These are phyloP conservation scores for Bruguiera sexangula DNA, from an alignment of 345 rosid genomes.

Conservation along the genomic window DNA sequence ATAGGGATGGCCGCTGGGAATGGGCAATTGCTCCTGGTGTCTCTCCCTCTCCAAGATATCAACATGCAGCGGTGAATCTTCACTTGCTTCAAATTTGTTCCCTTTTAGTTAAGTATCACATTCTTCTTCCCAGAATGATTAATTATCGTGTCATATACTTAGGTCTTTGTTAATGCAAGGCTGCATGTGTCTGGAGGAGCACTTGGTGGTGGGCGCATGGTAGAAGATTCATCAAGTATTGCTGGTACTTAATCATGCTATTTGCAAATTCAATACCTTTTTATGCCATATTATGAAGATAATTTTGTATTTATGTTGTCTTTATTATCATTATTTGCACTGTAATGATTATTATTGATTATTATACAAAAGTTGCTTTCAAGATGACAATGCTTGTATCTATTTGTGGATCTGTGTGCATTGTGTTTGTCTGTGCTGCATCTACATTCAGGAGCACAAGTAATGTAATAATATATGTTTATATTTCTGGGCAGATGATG, in stretches of 20 bases:
- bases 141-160: conserved; percentile 19
- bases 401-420: too few relatives aligned
- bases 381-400: too few relatives aligned
- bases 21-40: conserved; percentile 99
- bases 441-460: too few relatives aligned
- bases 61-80: conserved; percentile 94
- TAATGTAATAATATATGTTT: too few relatives aligned
- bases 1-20: conserved; percentile 99
- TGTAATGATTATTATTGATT: too few relatives aligned
- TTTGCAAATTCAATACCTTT: neutral
- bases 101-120: conserved; percentile 3
- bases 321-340: too few relatives aligned
- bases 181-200: conserved; percentile 99
- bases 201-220: conserved; percentile 99
- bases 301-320: too few relatives aligned
- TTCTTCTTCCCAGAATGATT: neutral
- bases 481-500: too few relatives aligned
- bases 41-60: conserved; percentile 97
- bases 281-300: too few relatives aligned
- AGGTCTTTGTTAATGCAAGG: conserved; percentile 98
- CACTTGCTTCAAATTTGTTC: conserved; percentile 9
- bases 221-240: conserved; percentile 96
- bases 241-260: conserved; percentile 60
- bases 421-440: too few relatives aligned
- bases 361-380: too few relatives aligned